Base-by-base conservation (phyloP, 75 land plant genomes). In the Gnetum montanum region DNA sequence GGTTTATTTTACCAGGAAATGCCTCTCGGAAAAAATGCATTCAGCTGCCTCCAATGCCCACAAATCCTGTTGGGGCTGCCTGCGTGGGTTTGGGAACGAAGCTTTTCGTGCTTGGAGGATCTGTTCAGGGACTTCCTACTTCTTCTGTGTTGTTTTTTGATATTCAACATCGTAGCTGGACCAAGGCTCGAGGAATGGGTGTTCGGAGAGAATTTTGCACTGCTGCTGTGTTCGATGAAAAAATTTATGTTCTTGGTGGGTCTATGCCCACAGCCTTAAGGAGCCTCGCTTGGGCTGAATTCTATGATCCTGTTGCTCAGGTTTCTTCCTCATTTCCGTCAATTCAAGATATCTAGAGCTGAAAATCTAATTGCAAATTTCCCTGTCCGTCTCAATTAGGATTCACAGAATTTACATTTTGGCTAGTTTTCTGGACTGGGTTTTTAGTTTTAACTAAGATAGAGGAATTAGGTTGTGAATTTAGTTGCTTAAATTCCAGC, bases 161-260 rank as follows among this genome's bases (percentile, higher is more conserved):
- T 40, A 58, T 59, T 18, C 30, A 43, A 1, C 12, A 30, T 35
- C 13, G 53, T 26, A 7, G 26, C 30, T 81, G 80, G 80, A 58
- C 43, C 5, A 8, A 34, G 0, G 73, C 66, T 6, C 72, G 73
- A 3, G 49, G 49, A 18, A 81, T 81, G 84, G 51, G 65, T 12
- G 68, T 77, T 5, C 60, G 57, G 2, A 45, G 84, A 26, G 84
- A 81, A 43, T 81, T 81, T 35, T 52, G 77, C 19, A 77, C 84
- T 3, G 73, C 73, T 0, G 84, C 65, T 4, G 80, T 48, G 1
- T 41, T 69, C 52, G 70, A 46, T 35, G 70, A 61, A n/a, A 72
- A 66, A 49, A 50, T 81, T 4, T 77, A 76, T 44, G 80, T 77
- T 0, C 45, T 81, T 20, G 84, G 84, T 1, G 84, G 84, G 0